A percentile compares a stretch with the other conserved stretches of the same genome.
phyloP scores from a whole-genome alignment of 257 asterid species.

The Euphrasia confusa region DNA sequence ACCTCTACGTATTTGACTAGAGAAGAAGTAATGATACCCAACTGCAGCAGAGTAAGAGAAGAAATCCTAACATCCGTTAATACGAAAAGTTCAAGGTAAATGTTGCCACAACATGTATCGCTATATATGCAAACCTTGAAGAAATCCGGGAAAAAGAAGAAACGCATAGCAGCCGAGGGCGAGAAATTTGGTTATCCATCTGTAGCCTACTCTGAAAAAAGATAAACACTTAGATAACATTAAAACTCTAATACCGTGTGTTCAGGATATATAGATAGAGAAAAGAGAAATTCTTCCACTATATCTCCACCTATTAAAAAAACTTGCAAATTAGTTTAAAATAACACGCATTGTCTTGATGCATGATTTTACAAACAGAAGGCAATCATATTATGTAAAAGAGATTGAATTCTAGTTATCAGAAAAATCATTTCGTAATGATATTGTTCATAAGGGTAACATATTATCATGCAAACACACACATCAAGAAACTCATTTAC shows the following conservation, averaged over 20 bases:
- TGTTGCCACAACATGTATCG: neutral
- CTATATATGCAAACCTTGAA: constrained; percentile 60
- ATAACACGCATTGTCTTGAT: neutral
- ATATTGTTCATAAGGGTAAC: constrained; percentile 4
- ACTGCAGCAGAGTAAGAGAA: constrained; percentile 47
- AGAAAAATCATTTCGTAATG: neutral
- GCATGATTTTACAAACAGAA: neutral
- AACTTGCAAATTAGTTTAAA: neutral
- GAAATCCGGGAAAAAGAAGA: constrained; percentile 81
- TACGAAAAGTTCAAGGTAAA: neutral
- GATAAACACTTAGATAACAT: constrained; percentile 31
- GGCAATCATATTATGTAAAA: too few species aligned
- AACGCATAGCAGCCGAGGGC: constrained; percentile 86
- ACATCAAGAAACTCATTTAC: too few species aligned
- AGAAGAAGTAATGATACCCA: constrained; percentile 81
- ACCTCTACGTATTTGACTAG: constrained; percentile 72
- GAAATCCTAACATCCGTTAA: neutral
- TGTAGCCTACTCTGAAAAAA: constrained; percentile 51
- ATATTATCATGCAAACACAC: neutral
- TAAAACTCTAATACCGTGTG: neutral
- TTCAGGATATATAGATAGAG: neutral
- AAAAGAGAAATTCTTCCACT: too few species aligned
- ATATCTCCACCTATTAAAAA: neutral
- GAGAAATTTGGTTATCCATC: constrained; percentile 55
- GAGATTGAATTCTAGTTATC: neutral